These are phyloP conservation scores for Talaromyces ruber DNA, from an alignment of 495 filamentous ascomycete species.

Conservation along the genomic window DNA sequence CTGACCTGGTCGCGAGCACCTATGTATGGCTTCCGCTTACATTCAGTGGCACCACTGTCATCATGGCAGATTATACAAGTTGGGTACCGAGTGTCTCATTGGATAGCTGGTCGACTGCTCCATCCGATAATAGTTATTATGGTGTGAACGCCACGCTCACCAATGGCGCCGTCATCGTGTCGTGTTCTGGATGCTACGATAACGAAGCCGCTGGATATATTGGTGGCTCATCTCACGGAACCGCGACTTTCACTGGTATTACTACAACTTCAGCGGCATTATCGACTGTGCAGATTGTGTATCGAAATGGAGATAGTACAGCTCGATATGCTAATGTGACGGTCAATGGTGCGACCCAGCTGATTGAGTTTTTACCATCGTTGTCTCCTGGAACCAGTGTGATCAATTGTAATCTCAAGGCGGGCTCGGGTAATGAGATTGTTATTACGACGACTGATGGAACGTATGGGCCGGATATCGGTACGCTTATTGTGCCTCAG, in stretches of 20 bases:
- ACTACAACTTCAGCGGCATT: not conserved
- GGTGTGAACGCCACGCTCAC: not conserved
- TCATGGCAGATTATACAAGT: not conserved
- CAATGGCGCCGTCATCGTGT: not conserved
- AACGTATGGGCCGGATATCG: conserved; percentile 1
- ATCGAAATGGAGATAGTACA: not conserved
- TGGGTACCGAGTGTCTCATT: not conserved
- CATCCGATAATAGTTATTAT: not conserved
- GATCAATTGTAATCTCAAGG: not conserved
- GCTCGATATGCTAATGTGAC: not conserved
- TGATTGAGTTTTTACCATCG: not conserved
- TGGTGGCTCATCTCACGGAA: not conserved
- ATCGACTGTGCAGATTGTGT: not conserved
- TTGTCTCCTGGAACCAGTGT: not conserved
- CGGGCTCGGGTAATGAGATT: not conserved
- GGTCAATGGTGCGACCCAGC: not conserved
- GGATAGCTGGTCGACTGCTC: not conserved
- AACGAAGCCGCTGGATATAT: not conserved
- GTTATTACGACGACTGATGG: not conserved
- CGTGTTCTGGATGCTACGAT: not conserved
- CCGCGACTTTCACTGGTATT: not conserved
- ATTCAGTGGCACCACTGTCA: conserved; percentile 45
- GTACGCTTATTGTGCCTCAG: not conserved
- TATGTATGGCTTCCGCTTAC: conserved; percentile 60
- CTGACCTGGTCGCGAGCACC: conserved; percentile 49